phyloP scores from a whole-genome alignment of 1,139 yeast genomes.

The Candida sanyaensis region DNA sequence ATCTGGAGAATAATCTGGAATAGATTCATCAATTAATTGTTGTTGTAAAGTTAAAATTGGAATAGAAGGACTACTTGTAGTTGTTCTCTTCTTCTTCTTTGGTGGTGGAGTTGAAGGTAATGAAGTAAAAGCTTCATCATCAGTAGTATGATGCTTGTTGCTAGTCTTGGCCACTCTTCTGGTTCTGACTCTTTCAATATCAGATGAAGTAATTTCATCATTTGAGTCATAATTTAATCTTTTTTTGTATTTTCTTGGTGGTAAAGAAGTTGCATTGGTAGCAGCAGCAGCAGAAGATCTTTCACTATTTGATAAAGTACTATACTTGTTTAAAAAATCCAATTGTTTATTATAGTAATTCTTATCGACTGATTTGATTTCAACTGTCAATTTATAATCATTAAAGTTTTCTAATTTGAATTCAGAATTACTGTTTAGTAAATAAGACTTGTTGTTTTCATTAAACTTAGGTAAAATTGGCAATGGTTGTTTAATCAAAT shows the following conservation, averaged over 20 bases:
- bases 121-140: slow-evolving; percentile 6
- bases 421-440: slow-evolving; percentile 19
- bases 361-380: slow-evolving; percentile 44
- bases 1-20: slow-evolving; percentile 77
- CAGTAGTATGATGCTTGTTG: slow-evolving; percentile 11
- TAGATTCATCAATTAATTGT: slow-evolving; percentile 54
- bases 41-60: slow-evolving; percentile 42
- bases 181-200: slow-evolving; percentile 53
- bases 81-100: slow-evolving; percentile 18
- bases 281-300: slow-evolving; percentile 12
- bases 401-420: slow-evolving; percentile 52
- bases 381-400: slow-evolving; percentile 48
- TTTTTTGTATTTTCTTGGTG: slow-evolving; percentile 35
- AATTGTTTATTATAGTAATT: slow-evolving; percentile 50
- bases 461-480: slow-evolving; percentile 33
- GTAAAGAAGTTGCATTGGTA: slow-evolving; percentile 15
- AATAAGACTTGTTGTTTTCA: background rate
- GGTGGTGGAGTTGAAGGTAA: slow-evolving; percentile 22
- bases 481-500: slow-evolving; percentile 42
- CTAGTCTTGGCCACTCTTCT: slow-evolving; percentile 50
- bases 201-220: slow-evolving; percentile 28
- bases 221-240: slow-evolving; percentile 22
- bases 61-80: slow-evolving; percentile 10
- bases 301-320: slow-evolving; percentile 25
- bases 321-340: slow-evolving; percentile 53